These are phyloP conservation scores for Venturia carpophila DNA, from an alignment of 2,329 filamentous ascomycete species.

Conservation along the genomic window DNA sequence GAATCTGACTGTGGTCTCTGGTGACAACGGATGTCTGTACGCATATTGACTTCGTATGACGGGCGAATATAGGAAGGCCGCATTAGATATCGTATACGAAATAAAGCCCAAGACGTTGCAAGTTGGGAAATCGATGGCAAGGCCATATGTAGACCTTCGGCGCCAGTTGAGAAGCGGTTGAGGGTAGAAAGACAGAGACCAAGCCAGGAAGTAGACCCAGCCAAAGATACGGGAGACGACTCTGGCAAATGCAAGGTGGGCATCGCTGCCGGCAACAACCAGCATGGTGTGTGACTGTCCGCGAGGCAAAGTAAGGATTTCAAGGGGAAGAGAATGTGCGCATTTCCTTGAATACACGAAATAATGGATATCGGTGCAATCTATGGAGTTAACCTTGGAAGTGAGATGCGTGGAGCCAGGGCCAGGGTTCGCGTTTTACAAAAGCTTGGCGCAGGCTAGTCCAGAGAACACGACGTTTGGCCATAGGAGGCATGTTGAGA, in stretches of 20 bases:
- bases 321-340: background rate
- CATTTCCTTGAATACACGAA: background rate
- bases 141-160: constrained; percentile 70
- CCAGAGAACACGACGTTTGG: background rate
- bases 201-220: constrained; percentile 20
- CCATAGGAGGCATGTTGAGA: background rate
- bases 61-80: constrained; percentile 69
- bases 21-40: constrained; percentile 61
- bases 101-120: constrained; percentile 66
- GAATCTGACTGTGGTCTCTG: constrained; percentile 74
- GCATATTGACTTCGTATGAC: constrained; percentile 77
- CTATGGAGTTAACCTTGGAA: too few species aligned
- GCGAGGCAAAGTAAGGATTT: background rate
- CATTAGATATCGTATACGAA: constrained; percentile 68
- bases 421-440: background rate
- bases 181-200: constrained; percentile 21
- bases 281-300: background rate
- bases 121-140: constrained; percentile 80
- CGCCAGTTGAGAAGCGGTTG: constrained; percentile 64
- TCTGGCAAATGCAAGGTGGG: constrained; percentile 6
- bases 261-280: background rate
- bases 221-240: constrained; percentile 16
- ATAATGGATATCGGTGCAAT: background rate
- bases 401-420: background rate
- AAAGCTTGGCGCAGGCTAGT: background rate